Evolutionary conservation across 1,139 yeast genomes (phyloP).

Genomic region (Debaryomyces fabryi): DNA sequence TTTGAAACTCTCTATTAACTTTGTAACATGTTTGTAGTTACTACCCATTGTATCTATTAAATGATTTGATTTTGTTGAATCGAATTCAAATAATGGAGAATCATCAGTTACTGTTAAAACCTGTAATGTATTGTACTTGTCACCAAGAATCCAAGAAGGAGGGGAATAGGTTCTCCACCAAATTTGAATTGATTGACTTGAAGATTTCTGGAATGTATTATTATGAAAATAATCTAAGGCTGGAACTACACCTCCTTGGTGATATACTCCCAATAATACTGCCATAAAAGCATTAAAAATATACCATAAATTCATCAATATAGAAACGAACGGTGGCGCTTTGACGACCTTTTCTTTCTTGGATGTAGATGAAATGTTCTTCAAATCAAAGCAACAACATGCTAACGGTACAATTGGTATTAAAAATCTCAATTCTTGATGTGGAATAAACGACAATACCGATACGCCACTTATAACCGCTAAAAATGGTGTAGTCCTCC

Average conservation of each 20-base stretch:
- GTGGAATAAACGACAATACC: constrained; percentile 73
- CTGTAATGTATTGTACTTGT: constrained; percentile 19
- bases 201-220: constrained; percentile 2
- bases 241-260: constrained; percentile 89
- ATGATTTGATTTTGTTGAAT: constrained; percentile 14
- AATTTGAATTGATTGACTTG: constrained; percentile 39
- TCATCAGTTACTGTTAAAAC: constrained; percentile 23
- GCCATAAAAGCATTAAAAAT: constrained; percentile 64
- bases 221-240: constrained; percentile 48
- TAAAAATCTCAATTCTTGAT: constrained; percentile 88
- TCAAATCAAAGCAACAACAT: constrained; percentile 61
- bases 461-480: constrained; percentile 64
- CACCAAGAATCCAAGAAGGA: constrained; percentile 82
- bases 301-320: constrained; percentile 54
- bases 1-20: constrained; percentile 8
- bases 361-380: constrained; percentile 5
- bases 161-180: constrained; percentile 98
- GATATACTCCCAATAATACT: constrained; percentile 73
- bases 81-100: constrained; percentile 9
- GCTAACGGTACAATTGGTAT: constrained; percentile 75
- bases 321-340: constrained; percentile 15
- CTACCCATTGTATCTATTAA: constrained; percentile 64
- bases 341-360: background rate
- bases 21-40: constrained; percentile 21
- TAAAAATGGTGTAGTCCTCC: constrained; percentile 55